A percentile compares a stretch with the other conserved stretches of the same genome.
These are phyloP conservation scores for Kondoa malvinella DNA, from an alignment of 768 basidiomycete species.

Conservation along the genomic window DNA sequence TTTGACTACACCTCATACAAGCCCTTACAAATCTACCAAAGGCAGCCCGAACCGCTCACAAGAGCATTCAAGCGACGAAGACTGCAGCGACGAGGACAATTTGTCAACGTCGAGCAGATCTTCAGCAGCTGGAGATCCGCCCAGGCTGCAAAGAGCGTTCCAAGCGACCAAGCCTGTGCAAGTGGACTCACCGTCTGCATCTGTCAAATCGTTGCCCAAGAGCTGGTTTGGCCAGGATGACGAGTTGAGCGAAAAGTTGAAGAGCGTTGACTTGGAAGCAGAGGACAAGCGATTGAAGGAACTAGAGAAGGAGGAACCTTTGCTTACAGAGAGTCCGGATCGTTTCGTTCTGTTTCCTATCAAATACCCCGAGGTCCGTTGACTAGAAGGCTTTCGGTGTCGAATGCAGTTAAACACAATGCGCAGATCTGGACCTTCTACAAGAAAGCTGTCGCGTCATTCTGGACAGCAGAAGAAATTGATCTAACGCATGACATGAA, in stretches of 20 bases:
- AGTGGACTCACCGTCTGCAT: not conserved
- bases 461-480: slow-evolving; percentile 87
- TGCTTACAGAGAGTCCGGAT: slow-evolving; percentile 55
- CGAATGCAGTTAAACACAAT: slow-evolving; percentile 6
- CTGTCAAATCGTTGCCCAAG: not conserved
- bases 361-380: slow-evolving; percentile 86
- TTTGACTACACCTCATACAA: not conserved
- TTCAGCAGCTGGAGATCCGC: not conserved
- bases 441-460: slow-evolving; percentile 58
- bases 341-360: slow-evolving; percentile 93
- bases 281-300: slow-evolving; percentile 12
- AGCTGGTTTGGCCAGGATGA: not conserved
- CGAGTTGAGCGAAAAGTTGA: slow-evolving; percentile 1
- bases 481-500: slow-evolving; percentile 67
- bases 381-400: slow-evolving; percentile 66
- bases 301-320: slow-evolving; percentile 53
- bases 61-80: not conserved
- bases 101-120: not conserved
- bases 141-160: no score
- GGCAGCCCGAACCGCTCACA: no score
- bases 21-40: not conserved
- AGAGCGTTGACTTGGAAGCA: not conserved
- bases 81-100: not conserved
- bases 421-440: not conserved
- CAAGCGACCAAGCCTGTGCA: no score